Evolutionary conservation across 441 rosid genomes (phyloP), one percentile per base, ranked within the genome.

Genomic region (Bocquillonia castaneifolia): DNA sequence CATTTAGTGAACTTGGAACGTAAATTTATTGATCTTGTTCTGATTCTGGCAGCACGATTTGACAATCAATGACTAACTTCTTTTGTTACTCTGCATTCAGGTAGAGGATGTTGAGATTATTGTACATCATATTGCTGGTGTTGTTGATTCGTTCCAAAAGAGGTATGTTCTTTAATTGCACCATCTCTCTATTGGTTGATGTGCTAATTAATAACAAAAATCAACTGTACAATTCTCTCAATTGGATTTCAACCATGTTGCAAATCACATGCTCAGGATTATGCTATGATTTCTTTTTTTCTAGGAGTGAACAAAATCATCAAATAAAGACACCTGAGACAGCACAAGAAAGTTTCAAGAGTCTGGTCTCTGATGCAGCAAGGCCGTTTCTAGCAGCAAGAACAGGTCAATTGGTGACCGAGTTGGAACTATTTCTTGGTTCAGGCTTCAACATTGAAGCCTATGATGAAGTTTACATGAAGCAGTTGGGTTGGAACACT

Each of bases 101-200:
- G 97, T 86, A 61, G 91, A 91, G 77, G 88, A 93, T 81, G 96
- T 91, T 60, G 84, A 80, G 53, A 74, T 89, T 25, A 68, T 93
- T 59, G 73, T 78, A 53, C 92, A 89, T 74, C 97, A 93, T 79
- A 71, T 91, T 44, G 77, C 70, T 45, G 97, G 97, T 20, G 80
- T 84, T 50, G 73, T 86, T 48, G 92, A 88, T 51, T 84, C 95
- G 22, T 86, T 84, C 47, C 45, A 77, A 52, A 81, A 56, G 76
- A 88, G 91, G 98, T 88, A 83, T 18, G 20, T 23, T 59, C 28
- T 17, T 37, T 50, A 14, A 39, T 44, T 17, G 15, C 25, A 29
- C 1, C 48, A 13, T 12, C 28, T 14, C 28, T 10, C 4, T 10
- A 39, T 37, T 50, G 51, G 15, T 53, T 40, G 59, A 22, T 51